A percentile compares a stretch with the other conserved stretches of the same genome.
Conservation (phyloP, 2,329 filamentous ascomycete genomes). For the Blastomyces percursus region DNA sequence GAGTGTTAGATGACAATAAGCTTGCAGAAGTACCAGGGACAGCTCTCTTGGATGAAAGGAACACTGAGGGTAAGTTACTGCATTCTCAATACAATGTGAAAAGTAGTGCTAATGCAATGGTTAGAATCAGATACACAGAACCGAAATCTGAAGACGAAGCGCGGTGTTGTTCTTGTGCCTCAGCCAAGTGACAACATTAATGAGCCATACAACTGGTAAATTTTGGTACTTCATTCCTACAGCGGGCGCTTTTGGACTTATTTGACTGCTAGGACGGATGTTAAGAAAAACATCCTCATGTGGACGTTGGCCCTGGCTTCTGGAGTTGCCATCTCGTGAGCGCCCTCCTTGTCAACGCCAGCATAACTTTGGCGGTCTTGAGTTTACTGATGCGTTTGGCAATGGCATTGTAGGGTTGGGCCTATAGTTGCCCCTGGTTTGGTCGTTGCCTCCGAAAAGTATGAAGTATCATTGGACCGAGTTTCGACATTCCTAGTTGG, state of each 20-base stretch:
- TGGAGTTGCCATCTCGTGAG: slow-evolving; percentile 20
- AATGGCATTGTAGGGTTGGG: slow-evolving; percentile 22
- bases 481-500: slow-evolving; percentile 26
- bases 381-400: neutral
- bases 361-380: too few relatives aligned
- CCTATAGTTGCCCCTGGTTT: slow-evolving; percentile 34
- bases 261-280: slow-evolving; percentile 12
- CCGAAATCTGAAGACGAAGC: slow-evolving; percentile 27
- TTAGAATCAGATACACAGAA: neutral
- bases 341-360: neutral
- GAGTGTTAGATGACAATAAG: slow-evolving; percentile 20
- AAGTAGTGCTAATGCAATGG: neutral
- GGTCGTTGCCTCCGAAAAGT: slow-evolving; percentile 25
- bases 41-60: slow-evolving; percentile 3
- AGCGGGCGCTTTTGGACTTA: neutral
- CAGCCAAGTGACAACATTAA: slow-evolving; percentile 14
- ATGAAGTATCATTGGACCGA: slow-evolving; percentile 29
- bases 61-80: neutral
- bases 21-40: slow-evolving; percentile 21
- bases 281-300: slow-evolving; percentile 20
- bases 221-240: neutral
- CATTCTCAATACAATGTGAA: neutral
- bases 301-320: slow-evolving; percentile 19
- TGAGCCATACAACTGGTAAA: slow-evolving; percentile 23
- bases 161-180: slow-evolving; percentile 13